Evolutionary conservation across 768 basidiomycete species (phyloP), one percentile per base, ranked within the genome.

Genomic region (Suillus subaureus): DNA sequence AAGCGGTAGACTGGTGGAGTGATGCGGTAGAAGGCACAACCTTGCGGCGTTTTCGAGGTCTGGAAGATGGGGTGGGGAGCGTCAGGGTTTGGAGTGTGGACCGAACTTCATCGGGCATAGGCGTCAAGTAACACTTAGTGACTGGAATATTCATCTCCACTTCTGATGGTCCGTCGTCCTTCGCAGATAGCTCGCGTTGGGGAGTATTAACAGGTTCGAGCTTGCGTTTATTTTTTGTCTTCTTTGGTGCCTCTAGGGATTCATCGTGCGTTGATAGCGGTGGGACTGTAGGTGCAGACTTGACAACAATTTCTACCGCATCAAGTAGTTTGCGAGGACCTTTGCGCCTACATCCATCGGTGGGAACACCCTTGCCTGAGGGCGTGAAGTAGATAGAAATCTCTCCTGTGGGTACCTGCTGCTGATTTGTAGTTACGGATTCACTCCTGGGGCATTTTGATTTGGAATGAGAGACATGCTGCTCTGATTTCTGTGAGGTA

Each of bases 251-350:
- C 47, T 37, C n/a, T 42, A 7, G 31, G 16, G 15, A 15, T 35
- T 16, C 26, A 7, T 39, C 52, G 26, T 55, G 58, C 47, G 21
- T 43, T 9, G 39, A 58, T 8, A 40, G 39, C n/a, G n/a, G n/a
- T 33, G 54, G 33, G 13, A 11, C 23, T 39, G 23, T 23, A 40
- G 39, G 23, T 12, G 26, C 23, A 60, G 58, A 18, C 39, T 60
- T 42, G 26, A 60, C 26, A 21, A 68, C 42, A 40, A 73, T 71
- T 40, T 72, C 75, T 21, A 69, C 69, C 0, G 67, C 71, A 1
- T 73, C 71, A 49, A 71, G 43, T 5, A 67, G 56, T 15, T 61
- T n/a, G 6, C 73, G 70, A 42, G 49, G n/a, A 42, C 23, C 21
- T 28, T 28, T 63, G 35, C 28, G 40, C 12, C 12, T n/a, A n/a